phyloP scores from a whole-genome alignment of 306 rosid species.

The Quercus bicolor region DNA sequence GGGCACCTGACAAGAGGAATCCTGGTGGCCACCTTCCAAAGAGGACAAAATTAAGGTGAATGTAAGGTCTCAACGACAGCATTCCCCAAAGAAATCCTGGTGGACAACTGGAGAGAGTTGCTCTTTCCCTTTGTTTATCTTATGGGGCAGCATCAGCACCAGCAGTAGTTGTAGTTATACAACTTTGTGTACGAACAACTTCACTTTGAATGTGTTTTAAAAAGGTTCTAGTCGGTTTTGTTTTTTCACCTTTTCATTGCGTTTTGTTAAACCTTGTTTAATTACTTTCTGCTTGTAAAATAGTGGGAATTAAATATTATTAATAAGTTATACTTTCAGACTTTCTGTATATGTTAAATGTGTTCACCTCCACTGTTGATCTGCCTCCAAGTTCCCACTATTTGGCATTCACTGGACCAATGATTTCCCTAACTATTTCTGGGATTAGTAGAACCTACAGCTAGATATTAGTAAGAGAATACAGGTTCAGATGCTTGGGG shows the following conservation, averaged over 20 bases:
- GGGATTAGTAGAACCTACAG: background rate
- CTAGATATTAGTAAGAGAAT: background rate
- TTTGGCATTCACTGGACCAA: background rate
- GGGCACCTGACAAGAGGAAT: slow-evolving; percentile 28
- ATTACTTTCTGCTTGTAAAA: background rate
- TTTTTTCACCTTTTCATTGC: background rate
- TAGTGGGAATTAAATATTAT: background rate
- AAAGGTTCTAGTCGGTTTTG: background rate
- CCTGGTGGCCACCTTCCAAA: slow-evolving; percentile 50
- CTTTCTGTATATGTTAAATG: background rate
- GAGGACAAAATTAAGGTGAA: slow-evolving; percentile 63
- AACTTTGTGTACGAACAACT: background rate
- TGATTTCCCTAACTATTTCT: background rate
- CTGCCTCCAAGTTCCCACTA: background rate
- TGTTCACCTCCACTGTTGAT: background rate
- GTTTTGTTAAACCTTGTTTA: background rate
- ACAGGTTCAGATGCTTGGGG: background rate
- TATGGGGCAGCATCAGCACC: background rate
- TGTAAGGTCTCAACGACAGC: too few species aligned
- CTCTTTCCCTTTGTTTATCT: background rate
- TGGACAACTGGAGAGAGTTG: background rate
- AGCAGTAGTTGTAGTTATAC: background rate
- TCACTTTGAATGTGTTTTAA: background rate
- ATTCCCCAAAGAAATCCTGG: background rate
- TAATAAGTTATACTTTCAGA: background rate